These are phyloP conservation scores for Atkinsonella hypoxylon DNA, from an alignment of 2,329 filamentous ascomycete species.

Conservation along the genomic window DNA sequence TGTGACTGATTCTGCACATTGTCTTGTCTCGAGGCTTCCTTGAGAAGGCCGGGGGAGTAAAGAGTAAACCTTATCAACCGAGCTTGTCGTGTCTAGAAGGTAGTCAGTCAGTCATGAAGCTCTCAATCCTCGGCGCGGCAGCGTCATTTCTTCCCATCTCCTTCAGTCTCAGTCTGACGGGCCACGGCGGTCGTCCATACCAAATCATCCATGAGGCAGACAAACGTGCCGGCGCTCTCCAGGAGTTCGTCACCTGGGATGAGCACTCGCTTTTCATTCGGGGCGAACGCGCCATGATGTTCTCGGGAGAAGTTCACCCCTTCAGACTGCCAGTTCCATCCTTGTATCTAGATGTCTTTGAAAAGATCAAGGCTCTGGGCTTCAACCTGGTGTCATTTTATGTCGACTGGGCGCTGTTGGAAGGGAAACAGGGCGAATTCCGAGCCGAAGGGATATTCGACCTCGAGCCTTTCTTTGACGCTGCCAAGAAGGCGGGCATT, in stretches of 20 bases:
- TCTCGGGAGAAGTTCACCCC: constrained; percentile 63
- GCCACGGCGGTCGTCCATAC: constrained; percentile 10
- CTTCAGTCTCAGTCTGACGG: constrained; percentile 5
- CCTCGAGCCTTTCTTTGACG: constrained; percentile 64
- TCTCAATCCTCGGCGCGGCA: constrained; percentile 4
- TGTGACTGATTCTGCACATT: neutral
- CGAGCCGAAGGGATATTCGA: constrained; percentile 60
- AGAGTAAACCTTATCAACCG: neutral
- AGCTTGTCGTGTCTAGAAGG: neutral
- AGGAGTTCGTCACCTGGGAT: constrained; percentile 53
- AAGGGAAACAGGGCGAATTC: constrained; percentile 61
- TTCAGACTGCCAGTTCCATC: constrained; percentile 38
- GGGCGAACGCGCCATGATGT: constrained; percentile 59
- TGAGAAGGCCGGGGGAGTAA: neutral
- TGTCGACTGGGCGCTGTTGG: constrained; percentile 64
- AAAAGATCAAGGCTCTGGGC: constrained; percentile 72
- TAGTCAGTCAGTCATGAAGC: constrained; percentile 12
- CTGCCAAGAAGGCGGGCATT: constrained; percentile 59
- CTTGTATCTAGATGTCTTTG: constrained; percentile 58
- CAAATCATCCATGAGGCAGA: constrained; percentile 12
- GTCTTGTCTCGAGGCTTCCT: neutral
- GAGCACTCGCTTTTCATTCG: constrained; percentile 57
- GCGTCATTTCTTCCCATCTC: neutral
- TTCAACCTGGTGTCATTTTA: constrained; percentile 76
- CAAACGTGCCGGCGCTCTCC: constrained; percentile 14